Evolutionary conservation across 2,329 filamentous ascomycete genomes (phyloP), one percentile per base, ranked within the genome.

Genomic region (Cryphonectria radicalis): DNA sequence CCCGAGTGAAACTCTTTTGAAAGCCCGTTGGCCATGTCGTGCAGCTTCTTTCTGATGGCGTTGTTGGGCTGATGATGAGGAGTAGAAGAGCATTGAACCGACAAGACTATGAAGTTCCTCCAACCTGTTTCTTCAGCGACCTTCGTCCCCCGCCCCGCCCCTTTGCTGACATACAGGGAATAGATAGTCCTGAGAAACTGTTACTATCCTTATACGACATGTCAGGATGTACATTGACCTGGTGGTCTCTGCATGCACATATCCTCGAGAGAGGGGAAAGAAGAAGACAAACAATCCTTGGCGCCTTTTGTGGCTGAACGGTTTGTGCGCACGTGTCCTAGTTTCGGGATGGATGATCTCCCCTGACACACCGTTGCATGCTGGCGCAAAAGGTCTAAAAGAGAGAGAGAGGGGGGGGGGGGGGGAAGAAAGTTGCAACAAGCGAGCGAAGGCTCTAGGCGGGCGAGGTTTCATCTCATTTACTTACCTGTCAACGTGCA

Each of bases 1-100:
- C 67, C 40, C 40, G 28, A 35, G 59, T 57, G 46, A 50, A 50
- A 40, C 67, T 70, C 62, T 63, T 57, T 4, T 32, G 32, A 63
- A 53, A 55, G 68, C 68, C 68, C 65, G 71, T 68, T 68, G 43
- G 43, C 64, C 35, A 68, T 72, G 68, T 72, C 65, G 68, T 70
- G 71, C 68, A 72, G 71, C 68, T 66, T 66, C 28, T 60, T 28
- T 22, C 14, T 66, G 64, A 64, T 65, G 43, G 37, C 42, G 43
- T 60, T 28, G 28, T 28, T 28, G 28, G 68, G 59, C 63, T 59
- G 67, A 65, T 60, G 57, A 32, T 4, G 28, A 60, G 5, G 6
- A 22, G 28, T 5, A 11, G 25, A 4, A 28, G 7, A 2, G 46
- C 8, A n/a, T 50, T n/a, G 46, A 11, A 11, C 22, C 22, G 19